A percentile compares a stretch with the other conserved stretches of the same genome.
These are phyloP conservation scores for Sarcomyxa edulis DNA, from an alignment of 768 basidiomycete species.

Conservation along the genomic window DNA sequence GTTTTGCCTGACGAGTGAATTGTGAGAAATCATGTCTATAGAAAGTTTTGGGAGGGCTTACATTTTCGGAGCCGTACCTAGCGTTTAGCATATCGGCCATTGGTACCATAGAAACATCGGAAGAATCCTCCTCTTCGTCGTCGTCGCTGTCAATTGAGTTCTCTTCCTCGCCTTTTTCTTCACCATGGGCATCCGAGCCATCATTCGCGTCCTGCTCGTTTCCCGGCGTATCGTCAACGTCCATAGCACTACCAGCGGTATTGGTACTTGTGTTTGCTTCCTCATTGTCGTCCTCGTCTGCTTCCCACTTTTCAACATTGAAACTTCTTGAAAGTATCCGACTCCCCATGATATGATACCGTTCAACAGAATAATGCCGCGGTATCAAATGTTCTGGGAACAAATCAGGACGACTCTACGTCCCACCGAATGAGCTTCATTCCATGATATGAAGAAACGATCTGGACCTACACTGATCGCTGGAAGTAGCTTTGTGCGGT, in stretches of 20 bases:
- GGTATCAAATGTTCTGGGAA: conserved; percentile 49
- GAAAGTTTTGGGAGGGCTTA: conserved; percentile 27
- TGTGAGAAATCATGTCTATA: conserved; percentile 6
- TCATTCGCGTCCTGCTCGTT: conserved; percentile 40
- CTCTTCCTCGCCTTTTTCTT: conserved; percentile 34
- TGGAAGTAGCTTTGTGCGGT: conserved; percentile 59
- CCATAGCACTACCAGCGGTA: too few relatives aligned
- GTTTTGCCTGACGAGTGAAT: conserved; percentile 57
- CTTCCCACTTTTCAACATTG: conserved; percentile 60
- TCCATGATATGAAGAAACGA: neutral
- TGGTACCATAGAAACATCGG: conserved; percentile 86
- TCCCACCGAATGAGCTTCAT: neutral
- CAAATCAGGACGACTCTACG: conserved; percentile 62
- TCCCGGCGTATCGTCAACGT: conserved; percentile 25
- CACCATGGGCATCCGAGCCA: conserved; percentile 9
- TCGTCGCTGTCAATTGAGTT: conserved; percentile 30
- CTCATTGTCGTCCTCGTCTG: conserved; percentile 27
- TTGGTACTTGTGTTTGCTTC: conserved; percentile 17
- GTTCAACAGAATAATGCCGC: conserved; percentile 57
- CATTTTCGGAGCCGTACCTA: conserved; percentile 78
- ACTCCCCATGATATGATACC: conserved; percentile 88
- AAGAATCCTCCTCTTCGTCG: conserved; percentile 49
- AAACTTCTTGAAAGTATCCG: conserved; percentile 92
- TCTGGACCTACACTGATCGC: conserved; percentile 52
- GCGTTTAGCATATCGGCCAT: conserved; percentile 97